A percentile compares a stretch with the other conserved stretches of the same genome.
phyloP scores from a whole-genome alignment of 495 filamentous ascomycete genomes.

The Neurospora sp. region DNA sequence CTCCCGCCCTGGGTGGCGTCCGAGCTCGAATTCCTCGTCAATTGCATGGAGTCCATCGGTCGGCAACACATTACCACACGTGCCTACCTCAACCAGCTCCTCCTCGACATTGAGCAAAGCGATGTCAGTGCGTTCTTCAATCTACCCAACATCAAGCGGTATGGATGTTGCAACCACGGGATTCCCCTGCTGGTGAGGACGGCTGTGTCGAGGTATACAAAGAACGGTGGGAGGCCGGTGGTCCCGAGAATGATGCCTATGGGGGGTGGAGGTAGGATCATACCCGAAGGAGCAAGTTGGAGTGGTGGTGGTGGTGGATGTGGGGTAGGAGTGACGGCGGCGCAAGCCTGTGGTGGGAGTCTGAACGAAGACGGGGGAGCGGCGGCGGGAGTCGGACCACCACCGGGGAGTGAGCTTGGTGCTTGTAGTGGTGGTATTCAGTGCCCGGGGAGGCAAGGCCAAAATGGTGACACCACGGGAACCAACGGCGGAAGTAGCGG shows the following conservation, averaged over 20 bases:
- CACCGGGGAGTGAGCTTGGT: neutral
- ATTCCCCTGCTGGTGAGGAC: conserved; percentile 32
- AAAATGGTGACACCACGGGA: neutral
- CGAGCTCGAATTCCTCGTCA: conserved; percentile 32
- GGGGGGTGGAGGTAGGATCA: neutral
- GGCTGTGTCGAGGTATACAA: conserved; percentile 18
- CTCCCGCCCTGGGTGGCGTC: conserved; percentile 3
- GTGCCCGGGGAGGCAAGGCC: neutral
- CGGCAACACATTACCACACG: conserved; percentile 28
- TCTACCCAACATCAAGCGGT: neutral
- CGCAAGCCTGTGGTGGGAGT: neutral
- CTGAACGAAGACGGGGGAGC: neutral
- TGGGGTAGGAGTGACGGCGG: neutral
- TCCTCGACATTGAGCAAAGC: conserved; percentile 30
- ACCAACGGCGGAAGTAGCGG: neutral
- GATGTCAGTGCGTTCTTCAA: conserved; percentile 15
- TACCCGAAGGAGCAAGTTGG: neutral
- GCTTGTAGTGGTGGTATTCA: neutral
- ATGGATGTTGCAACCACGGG: conserved; percentile 12
- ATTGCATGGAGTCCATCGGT: conserved; percentile 28
- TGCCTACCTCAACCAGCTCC: conserved; percentile 30
- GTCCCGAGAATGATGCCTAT: neutral
- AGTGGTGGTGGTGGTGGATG: neutral
- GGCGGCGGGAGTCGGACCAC: neutral
- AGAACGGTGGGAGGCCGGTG: neutral